Evolutionary conservation across 257 asterid species (phyloP).

Genomic region (Solanum gracilifrons): DNA sequence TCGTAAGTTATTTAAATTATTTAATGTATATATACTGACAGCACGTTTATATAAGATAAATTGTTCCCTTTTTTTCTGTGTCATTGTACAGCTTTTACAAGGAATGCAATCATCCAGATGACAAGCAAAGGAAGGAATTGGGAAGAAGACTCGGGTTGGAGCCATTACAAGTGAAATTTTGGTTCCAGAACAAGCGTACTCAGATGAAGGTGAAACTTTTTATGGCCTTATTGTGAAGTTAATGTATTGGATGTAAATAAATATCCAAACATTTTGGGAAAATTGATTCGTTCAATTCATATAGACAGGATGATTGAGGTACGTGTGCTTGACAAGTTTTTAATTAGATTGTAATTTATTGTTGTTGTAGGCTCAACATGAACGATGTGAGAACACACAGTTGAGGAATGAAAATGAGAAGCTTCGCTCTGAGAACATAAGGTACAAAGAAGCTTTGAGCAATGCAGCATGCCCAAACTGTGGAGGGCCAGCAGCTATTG

Average conservation of each 20-base stretch:
- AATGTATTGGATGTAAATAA: not conserved
- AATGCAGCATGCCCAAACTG: slow-evolving; percentile 60
- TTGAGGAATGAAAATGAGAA: slow-evolving; percentile 61
- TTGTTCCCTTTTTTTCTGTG: not conserved
- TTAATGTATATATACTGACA: not conserved
- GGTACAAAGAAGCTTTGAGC: slow-evolving; percentile 55
- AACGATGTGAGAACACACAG: slow-evolving; percentile 48
- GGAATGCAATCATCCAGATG: slow-evolving; percentile 93
- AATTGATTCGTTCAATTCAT: not conserved
- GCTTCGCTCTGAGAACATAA: slow-evolving; percentile 52
- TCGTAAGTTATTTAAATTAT: slow-evolving; percentile 16
- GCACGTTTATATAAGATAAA: not conserved
- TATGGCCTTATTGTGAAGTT: not conserved
- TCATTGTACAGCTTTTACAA: slow-evolving; percentile 41
- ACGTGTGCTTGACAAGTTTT: not conserved
- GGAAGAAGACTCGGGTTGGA: slow-evolving; percentile 62
- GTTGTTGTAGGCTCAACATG: slow-evolving; percentile 47
- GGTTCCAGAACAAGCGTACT: slow-evolving; percentile 96
- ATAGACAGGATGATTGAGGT: not conserved
- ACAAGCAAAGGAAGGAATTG: slow-evolving; percentile 84
- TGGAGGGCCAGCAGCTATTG: slow-evolving; percentile 64
- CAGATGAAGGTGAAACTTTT: slow-evolving; percentile 54
- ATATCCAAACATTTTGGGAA: not conserved
- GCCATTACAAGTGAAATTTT: slow-evolving; percentile 84
- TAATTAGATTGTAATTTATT: not conserved